Base-by-base conservation (phyloP, 805 yeast species). In the Starmerella powellii region DNA sequence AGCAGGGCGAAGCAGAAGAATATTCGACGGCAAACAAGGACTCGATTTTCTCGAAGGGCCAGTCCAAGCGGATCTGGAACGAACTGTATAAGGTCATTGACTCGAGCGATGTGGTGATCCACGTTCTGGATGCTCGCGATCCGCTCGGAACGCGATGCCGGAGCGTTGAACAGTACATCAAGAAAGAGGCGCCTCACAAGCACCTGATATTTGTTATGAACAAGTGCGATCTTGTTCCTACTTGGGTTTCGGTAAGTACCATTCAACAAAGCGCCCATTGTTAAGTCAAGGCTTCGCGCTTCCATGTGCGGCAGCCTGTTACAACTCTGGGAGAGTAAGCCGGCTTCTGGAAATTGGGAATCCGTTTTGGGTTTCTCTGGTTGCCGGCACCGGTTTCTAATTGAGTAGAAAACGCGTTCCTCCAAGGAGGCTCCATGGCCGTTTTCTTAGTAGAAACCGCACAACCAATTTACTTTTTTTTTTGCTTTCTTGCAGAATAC, bases 51-150 rank as follows among this genome's bases (percentile, higher is more conserved):
- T 78, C 80, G 59, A 88, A 88, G 62, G 98, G 98, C 56, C 98
- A 88, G 67, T 86, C 96, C 37, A 88, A 88, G 66, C 81, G 98
- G 68, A 88, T 88, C 54, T 88, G 98, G 98, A 91, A 91, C 63
- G 98, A 88, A 62, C 70, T 88, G 47, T 88, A 91, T 64, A 88
- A 88, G 61, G 98, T 88, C 38, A 86, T 88, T 54, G 98, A 88
- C 63, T 88, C 97, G 10, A 85, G 96, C 0, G 98, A 88, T 67
- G 96, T 88, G 34, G 94, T 88, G 31, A 82, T 88, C 46, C 96
- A 91, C 56, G 98, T 91, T 19, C 67, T 88, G 42, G 98, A 88
- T 65, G 98, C 98, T 2, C 78, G 98, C 65, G 96, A 88, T 66
- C 98, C 98, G 18, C 58, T 86, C 51, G 98, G 98, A 41, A 88